Percentiles rank a stretch among this genome's conserved stretches.
phyloP scores from a whole-genome alignment of 2,329 filamentous ascomycete genomes.

The Lasiodiplodia gonubiensis region DNA sequence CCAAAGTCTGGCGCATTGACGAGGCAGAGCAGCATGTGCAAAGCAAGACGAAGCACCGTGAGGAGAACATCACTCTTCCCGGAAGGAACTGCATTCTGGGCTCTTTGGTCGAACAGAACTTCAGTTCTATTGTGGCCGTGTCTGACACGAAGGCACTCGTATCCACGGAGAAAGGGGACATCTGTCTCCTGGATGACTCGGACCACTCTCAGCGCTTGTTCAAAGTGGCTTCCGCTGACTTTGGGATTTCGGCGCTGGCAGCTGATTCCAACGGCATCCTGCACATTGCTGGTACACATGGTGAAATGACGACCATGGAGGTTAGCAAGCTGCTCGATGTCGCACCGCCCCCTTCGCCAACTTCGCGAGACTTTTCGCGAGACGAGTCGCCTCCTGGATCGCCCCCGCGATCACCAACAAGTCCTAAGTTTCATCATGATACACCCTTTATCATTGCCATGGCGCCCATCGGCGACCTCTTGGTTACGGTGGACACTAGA shows the following conservation, averaged over 20 bases:
- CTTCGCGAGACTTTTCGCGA: constrained; percentile 41
- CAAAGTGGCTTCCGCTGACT: constrained; percentile 69
- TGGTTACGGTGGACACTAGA: constrained; percentile 70
- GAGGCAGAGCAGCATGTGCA: constrained; percentile 66
- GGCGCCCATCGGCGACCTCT: constrained; percentile 44
- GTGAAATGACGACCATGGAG: constrained; percentile 57
- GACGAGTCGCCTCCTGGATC: constrained; percentile 39
- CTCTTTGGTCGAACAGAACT: constrained; percentile 79
- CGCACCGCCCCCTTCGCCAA: constrained; percentile 45
- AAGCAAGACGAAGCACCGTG: constrained; percentile 42
- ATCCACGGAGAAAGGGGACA: constrained; percentile 83
- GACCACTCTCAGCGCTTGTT: constrained; percentile 73
- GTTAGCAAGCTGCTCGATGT: constrained; percentile 43
- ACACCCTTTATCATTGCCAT: constrained; percentile 46
- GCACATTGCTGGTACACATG: constrained; percentile 72
- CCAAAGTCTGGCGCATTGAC: constrained; percentile 91
- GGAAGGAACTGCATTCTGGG: constrained; percentile 90
- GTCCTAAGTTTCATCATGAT: constrained; percentile 31
- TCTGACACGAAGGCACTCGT: constrained; percentile 77
- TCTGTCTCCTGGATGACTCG: constrained; percentile 85
- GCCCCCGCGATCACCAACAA: constrained; percentile 29
- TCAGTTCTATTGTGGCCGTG: constrained; percentile 76
- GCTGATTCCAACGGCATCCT: constrained; percentile 63
- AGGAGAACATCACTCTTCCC: constrained; percentile 67
- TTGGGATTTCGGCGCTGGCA: constrained; percentile 70